Conservation (phyloP, 1,284 basidiomycete genomes). For the Cutaneotrichosporon sp. region DNA sequence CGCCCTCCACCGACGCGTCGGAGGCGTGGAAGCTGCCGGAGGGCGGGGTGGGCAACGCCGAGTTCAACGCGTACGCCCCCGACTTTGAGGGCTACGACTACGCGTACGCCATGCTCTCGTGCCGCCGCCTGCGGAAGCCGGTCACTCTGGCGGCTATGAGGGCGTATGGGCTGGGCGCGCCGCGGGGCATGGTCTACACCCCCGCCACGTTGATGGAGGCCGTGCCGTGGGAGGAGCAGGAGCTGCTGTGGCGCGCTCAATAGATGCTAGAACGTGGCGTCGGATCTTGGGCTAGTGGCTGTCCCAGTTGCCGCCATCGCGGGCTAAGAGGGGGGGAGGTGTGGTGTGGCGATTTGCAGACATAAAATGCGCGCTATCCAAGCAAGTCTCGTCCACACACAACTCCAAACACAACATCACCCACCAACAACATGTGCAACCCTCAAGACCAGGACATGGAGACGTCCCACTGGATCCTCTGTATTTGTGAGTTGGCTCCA, state of each 20-base stretch:
- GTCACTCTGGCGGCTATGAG: slow-evolving; percentile 20
- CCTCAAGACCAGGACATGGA: no score
- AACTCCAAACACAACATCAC: no score
- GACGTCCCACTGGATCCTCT: no score
- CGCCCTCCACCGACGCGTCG: background rate
- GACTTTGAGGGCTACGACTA: slow-evolving; percentile 28
- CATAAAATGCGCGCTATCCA: no score
- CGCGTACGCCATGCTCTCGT: slow-evolving; percentile 25
- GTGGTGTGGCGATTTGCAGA: no score
- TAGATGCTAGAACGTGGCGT: no score
- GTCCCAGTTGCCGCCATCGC: no score
- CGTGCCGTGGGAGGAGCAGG: slow-evolving; percentile 22
- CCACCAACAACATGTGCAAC: no score
- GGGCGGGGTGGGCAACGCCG: slow-evolving; percentile 24
- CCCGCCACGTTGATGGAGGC: slow-evolving; percentile 18
- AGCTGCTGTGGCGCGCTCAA: slow-evolving; percentile 28
- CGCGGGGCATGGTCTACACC: slow-evolving; percentile 31
- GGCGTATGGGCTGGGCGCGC: slow-evolving; percentile 25
- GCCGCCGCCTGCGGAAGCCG: slow-evolving; percentile 16
- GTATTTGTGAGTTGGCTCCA: no score
- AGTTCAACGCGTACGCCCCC: slow-evolving; percentile 21
- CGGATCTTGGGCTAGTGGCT: no score
- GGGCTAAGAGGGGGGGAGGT: no score
- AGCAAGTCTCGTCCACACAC: no score
- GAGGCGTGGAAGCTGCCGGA: slow-evolving; percentile 8